These are phyloP conservation scores for Leishmania guyanensis DNA, from an alignment of 208 protist genomes.

Conservation along the genomic window DNA sequence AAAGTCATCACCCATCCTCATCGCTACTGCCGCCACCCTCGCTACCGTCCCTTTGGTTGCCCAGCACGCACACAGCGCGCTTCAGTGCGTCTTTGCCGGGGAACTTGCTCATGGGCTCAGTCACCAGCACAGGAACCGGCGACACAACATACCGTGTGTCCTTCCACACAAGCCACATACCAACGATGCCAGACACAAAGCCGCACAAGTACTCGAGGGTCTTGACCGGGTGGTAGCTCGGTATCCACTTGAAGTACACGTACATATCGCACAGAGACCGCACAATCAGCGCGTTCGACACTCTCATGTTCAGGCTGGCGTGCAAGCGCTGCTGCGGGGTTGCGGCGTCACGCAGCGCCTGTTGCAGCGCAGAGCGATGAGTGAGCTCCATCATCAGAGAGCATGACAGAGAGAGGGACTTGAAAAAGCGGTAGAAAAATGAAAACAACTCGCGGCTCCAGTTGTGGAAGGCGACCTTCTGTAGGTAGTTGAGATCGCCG, in stretches of 20 bases:
- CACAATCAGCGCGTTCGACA: slow-evolving; percentile 56
- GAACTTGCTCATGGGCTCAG: background rate
- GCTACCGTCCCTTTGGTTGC: slow-evolving; percentile 19
- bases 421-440: slow-evolving; percentile 89
- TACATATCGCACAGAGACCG: slow-evolving; percentile 87
- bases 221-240: slow-evolving; percentile 73
- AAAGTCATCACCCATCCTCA: slow-evolving; percentile 15
- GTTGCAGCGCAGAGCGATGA: slow-evolving; percentile 22
- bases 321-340: slow-evolving; percentile 25
- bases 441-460: slow-evolving; percentile 75
- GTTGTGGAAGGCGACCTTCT: slow-evolving; percentile 75
- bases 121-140: background rate
- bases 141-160: slow-evolving; percentile 49
- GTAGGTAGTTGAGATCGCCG: slow-evolving; percentile 84
- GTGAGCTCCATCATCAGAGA: slow-evolving; percentile 57
- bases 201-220: slow-evolving; percentile 73
- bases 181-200: slow-evolving; percentile 68
- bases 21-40: slow-evolving; percentile 17
- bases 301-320: slow-evolving; percentile 38
- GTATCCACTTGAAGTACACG: slow-evolving; percentile 92
- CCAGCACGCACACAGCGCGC: slow-evolving; percentile 21
- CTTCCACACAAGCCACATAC: slow-evolving; percentile 80
- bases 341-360: slow-evolving; percentile 10
- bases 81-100: slow-evolving; percentile 17
- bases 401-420: slow-evolving; percentile 85